Evolutionary conservation across 1,284 basidiomycete species (phyloP).

Genomic region (Ustilago crameri): DNA sequence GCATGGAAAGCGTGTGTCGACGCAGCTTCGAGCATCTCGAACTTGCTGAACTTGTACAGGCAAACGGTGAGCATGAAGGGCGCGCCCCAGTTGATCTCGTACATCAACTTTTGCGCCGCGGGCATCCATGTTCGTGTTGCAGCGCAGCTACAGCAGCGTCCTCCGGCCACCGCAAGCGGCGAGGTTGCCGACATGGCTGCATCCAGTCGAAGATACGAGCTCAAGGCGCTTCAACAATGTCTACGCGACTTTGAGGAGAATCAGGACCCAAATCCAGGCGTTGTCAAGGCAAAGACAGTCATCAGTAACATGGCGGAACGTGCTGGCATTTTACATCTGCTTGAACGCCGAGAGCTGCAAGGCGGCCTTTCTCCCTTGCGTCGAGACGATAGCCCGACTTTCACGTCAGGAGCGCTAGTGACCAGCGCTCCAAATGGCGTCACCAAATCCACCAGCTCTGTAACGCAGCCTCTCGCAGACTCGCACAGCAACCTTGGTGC

Average conservation of each 20-base stretch:
- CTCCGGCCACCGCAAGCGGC: background rate
- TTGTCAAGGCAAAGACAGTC: constrained; percentile 22
- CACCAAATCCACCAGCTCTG: background rate
- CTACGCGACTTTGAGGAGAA: constrained; percentile 31
- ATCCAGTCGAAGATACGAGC: constrained; percentile 17
- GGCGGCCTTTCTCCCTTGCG: constrained; percentile 6
- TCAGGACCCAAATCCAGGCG: constrained; percentile 26
- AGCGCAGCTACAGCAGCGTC: constrained; percentile 43
- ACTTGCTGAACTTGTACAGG: constrained; percentile 49
- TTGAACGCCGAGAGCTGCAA: background rate
- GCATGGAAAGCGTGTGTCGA: constrained; percentile 60
- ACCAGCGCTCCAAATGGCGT: background rate
- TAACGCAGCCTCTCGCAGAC: background rate
- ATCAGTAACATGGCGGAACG: constrained; percentile 30
- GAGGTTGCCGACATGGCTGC: constrained; percentile 7
- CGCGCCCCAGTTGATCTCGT: constrained; percentile 65
- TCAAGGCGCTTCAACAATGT: constrained; percentile 22
- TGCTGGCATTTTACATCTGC: constrained; percentile 13
- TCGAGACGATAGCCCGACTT: background rate
- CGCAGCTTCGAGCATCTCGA: constrained; percentile 59
- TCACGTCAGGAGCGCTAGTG: background rate
- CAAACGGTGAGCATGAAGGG: constrained; percentile 60
- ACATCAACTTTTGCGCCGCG: constrained; percentile 64
- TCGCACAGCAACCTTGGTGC: background rate
- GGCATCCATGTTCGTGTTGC: constrained; percentile 65